These are phyloP conservation scores for Dendrostoma leiphaemia DNA, from an alignment of 2,329 filamentous ascomycete genomes.

Conservation along the genomic window DNA sequence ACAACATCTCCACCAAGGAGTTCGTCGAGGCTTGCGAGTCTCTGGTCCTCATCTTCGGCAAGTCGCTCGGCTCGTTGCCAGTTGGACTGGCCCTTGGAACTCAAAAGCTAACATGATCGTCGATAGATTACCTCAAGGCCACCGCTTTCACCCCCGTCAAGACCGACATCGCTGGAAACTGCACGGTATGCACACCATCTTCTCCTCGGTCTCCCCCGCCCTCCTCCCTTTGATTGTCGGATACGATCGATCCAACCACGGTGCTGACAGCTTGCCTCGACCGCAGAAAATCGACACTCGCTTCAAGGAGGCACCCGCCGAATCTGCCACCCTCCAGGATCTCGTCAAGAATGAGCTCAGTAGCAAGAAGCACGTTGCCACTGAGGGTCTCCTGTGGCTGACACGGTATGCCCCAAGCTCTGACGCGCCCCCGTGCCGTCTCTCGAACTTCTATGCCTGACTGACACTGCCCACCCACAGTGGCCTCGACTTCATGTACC, in stretches of 20 bases:
- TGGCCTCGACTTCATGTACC: conserved; percentile 89
- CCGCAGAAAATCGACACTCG: conserved; percentile 82
- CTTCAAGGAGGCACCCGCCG: conserved; percentile 71
- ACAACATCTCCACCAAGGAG: conserved; percentile 76
- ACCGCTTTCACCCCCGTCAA: conserved; percentile 89
- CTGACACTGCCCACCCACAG: conserved; percentile 43
- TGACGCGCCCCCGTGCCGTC: background rate
- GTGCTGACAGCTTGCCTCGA: background rate
- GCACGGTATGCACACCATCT: conserved; percentile 63
- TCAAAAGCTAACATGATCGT: conserved; percentile 11
- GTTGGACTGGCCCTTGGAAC: background rate
- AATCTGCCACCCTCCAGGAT: conserved; percentile 81
- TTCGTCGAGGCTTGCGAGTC: conserved; percentile 92
- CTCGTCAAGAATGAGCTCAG: conserved; percentile 86
- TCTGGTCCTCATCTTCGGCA: conserved; percentile 82
- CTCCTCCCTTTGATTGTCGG: background rate
- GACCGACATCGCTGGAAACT: conserved; percentile 85
- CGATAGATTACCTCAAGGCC: conserved; percentile 59
- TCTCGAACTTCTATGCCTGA: conserved; percentile 9
- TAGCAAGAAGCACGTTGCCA: conserved; percentile 81
- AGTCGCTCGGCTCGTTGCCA: conserved; percentile 19
- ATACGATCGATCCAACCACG: too few relatives aligned
- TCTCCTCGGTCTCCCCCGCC: background rate
- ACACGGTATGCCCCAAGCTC: conserved; percentile 60
- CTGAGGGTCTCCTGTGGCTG: conserved; percentile 90